These are phyloP conservation scores for Medicago arabica DNA, from an alignment of 306 rosid species.

Conservation along the genomic window DNA sequence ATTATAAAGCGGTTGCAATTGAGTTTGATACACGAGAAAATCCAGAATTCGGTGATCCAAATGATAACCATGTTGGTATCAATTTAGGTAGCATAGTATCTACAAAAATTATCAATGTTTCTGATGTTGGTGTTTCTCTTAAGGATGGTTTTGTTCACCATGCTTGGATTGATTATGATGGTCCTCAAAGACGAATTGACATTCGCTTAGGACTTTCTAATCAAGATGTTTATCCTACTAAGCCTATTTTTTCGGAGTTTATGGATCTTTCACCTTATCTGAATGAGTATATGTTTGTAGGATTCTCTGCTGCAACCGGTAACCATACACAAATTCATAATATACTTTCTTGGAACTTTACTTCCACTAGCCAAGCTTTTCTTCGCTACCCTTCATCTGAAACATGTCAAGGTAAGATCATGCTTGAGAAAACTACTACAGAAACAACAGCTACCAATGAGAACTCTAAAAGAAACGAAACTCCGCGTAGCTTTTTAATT, in stretches of 20 bases:
- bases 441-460: not conserved
- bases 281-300: conserved; percentile 84
- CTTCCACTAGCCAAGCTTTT: conserved; percentile 68
- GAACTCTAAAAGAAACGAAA: conserved; percentile 40
- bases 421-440: conserved; percentile 38
- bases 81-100: conserved; percentile 71
- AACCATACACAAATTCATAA: conserved; percentile 74
- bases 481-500: conserved; percentile 56
- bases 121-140: conserved; percentile 59
- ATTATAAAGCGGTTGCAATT: conserved; percentile 68
- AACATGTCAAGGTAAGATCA: conserved; percentile 65
- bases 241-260: conserved; percentile 60
- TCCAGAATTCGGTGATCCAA: conserved; percentile 74
- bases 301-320: conserved; percentile 87
- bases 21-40: conserved; percentile 73
- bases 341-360: conserved; percentile 74
- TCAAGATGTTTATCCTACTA: conserved; percentile 48
- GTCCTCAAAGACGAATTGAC: conserved; percentile 63
- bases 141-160: conserved; percentile 55
- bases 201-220: conserved; percentile 54
- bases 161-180: conserved; percentile 65
- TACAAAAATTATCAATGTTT: conserved; percentile 54
- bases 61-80: conserved; percentile 81
- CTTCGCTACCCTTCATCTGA: conserved; percentile 64
- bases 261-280: conserved; percentile 51